Conservation (phyloP, 2,329 filamentous ascomycete species). For the Fusarium fracticaudum region DNA sequence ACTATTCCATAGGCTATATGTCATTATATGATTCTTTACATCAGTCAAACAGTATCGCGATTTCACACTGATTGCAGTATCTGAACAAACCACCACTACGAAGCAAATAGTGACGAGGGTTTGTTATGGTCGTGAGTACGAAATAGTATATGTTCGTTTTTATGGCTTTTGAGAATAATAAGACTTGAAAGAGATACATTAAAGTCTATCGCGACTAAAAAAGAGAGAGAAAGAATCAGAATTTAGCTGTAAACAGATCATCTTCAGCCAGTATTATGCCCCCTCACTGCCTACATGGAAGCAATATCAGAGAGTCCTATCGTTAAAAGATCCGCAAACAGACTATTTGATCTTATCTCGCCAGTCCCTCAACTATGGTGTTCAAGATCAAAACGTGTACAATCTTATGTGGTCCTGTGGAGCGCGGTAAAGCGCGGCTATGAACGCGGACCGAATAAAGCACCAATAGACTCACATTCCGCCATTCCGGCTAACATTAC, state of each 20-base stretch:
- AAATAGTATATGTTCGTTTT: too few relatives aligned
- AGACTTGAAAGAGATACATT: rapidly evolving
- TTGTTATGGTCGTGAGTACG: too few relatives aligned
- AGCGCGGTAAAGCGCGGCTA: slow-evolving; percentile 36
- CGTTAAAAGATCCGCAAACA: background rate
- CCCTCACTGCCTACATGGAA: too few relatives aligned
- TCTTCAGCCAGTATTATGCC: too few relatives aligned
- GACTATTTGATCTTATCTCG: background rate
- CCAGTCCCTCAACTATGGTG: background rate
- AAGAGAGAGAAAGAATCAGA: background rate
- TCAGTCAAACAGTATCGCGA: background rate
- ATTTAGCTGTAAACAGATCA: background rate
- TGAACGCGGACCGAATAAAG: slow-evolving; percentile 34
- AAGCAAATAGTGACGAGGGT: background rate
- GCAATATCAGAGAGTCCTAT: too few relatives aligned
- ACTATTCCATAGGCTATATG: background rate
- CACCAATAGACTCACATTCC: slow-evolving; percentile 25
- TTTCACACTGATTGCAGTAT: rapidly evolving
- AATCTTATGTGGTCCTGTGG: slow-evolving; percentile 37
- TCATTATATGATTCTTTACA: too few relatives aligned
- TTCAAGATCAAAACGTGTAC: background rate
- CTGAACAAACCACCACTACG: rapidly evolving
- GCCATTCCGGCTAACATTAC: slow-evolving; percentile 22
- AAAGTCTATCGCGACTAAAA: background rate
- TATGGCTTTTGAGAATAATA: background rate